These are phyloP conservation scores for Pyrenophora teres DNA, from an alignment of 2,329 filamentous ascomycete species.

Conservation along the genomic window DNA sequence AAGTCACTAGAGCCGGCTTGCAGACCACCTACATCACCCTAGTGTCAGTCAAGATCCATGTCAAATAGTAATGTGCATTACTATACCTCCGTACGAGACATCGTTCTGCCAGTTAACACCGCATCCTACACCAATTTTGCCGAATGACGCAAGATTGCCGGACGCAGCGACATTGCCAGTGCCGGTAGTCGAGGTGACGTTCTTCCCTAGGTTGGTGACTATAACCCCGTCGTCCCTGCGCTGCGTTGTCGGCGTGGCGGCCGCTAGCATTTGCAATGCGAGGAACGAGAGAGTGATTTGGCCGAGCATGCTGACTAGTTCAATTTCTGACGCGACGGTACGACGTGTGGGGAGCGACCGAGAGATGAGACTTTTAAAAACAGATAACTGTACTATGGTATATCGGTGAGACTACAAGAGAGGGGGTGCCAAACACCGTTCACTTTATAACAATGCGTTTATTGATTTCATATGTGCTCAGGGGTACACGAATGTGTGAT, in stretches of 20 bases:
- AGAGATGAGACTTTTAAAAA: background rate
- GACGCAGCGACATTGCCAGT: slow-evolving; percentile 14
- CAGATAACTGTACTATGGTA: background rate
- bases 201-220: slow-evolving; percentile 10
- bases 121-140: slow-evolving; percentile 16
- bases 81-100: slow-evolving; percentile 13
- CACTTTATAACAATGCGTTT: slow-evolving; percentile 1
- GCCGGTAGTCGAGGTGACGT: slow-evolving; percentile 12
- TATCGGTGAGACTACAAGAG: background rate
- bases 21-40: slow-evolving; percentile 8
- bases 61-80: background rate
- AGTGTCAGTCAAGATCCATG: background rate
- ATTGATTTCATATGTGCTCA: background rate
- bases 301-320: slow-evolving; percentile 3
- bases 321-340: background rate
- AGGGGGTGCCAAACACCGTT: background rate
- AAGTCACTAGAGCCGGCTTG: slow-evolving; percentile 15
- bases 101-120: slow-evolving; percentile 15
- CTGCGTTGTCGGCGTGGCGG: slow-evolving; percentile 6
- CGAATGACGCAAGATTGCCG: slow-evolving; percentile 13
- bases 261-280: slow-evolving; percentile 8
- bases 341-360: background rate
- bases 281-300: background rate
- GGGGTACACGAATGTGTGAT: background rate
- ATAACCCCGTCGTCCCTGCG: background rate